Evolutionary conservation across 2,329 filamentous ascomycete genomes (phyloP).

Genomic region (Pezizomycotina sp.): DNA sequence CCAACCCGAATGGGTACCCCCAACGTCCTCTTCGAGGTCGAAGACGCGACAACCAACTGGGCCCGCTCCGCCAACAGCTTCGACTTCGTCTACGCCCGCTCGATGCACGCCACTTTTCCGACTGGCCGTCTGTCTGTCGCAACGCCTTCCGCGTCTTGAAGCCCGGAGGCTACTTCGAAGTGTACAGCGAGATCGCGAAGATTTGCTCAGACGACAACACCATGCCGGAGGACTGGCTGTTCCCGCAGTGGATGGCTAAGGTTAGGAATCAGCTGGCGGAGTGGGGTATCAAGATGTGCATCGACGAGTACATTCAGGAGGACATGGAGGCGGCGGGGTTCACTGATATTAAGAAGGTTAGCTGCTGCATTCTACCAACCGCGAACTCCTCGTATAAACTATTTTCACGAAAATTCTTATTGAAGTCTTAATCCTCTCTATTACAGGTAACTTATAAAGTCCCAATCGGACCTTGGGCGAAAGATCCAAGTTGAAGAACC

Average conservation of each 20-base stretch:
- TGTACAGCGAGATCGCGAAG: conserved; percentile 21
- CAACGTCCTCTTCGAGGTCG: conserved; percentile 23
- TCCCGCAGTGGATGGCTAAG: conserved; percentile 12
- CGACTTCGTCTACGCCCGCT: conserved; percentile 24
- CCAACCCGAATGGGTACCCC: too few relatives aligned
- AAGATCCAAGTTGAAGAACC: too few relatives aligned
- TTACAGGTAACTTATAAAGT: too few relatives aligned
- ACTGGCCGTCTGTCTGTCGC: conserved; percentile 40
- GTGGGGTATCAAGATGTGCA: conserved; percentile 8
- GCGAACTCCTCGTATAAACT: too few relatives aligned
- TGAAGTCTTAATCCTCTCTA: too few relatives aligned
- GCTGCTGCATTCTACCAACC: too few relatives aligned
- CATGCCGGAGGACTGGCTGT: conserved; percentile 13
- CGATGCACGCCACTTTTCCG: conserved; percentile 42
- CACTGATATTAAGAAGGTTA: conserved; percentile 26
- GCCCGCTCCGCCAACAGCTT: conserved; percentile 18
- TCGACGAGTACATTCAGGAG: conserved; percentile 21
- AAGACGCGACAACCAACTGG: conserved; percentile 23
- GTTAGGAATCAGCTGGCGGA: conserved; percentile 4
- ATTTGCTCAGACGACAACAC: conserved; percentile 20
- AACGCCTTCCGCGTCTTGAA: conserved; percentile 33
- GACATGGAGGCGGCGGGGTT: conserved; percentile 27
- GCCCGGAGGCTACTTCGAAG: conserved; percentile 36
- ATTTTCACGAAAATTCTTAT: too few relatives aligned
- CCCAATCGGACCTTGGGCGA: too few relatives aligned